Percentiles rank a stretch among this genome's conserved stretches.
Evolutionary conservation across 495 filamentous ascomycete genomes (phyloP).

Genomic region (Penicillium subrubescens): DNA sequence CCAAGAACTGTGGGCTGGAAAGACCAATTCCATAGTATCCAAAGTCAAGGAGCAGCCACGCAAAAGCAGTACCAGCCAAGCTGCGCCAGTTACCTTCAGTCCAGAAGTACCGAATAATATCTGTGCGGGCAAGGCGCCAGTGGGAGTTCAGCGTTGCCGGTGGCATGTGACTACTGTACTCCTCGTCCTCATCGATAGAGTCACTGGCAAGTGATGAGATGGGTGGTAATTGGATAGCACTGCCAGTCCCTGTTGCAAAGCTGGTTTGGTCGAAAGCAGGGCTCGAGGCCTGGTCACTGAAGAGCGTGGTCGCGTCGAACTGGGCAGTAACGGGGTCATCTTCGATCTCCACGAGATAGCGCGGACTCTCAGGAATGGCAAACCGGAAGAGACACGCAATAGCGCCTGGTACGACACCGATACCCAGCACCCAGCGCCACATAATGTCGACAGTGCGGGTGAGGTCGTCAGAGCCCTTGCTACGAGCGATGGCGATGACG

Average conservation of each 20-base stretch:
- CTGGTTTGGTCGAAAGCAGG: conserved; percentile 18
- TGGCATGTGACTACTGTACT: conserved; percentile 21
- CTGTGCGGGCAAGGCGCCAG: conserved; percentile 44
- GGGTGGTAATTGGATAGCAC: conserved; percentile 27
- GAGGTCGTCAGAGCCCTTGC: conserved; percentile 33
- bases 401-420: conserved; percentile 61
- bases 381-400: conserved; percentile 61
- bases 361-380: conserved; percentile 62
- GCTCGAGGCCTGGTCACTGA: conserved; percentile 27
- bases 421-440: conserved; percentile 63
- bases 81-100: conserved; percentile 55
- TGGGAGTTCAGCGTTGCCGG: conserved; percentile 46
- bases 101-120: conserved; percentile 52
- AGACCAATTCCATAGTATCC: conserved; percentile 60
- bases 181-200: conserved; percentile 29
- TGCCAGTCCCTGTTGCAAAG: conserved; percentile 12
- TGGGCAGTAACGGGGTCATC: conserved; percentile 49
- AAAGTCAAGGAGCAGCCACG: conserved; percentile 58
- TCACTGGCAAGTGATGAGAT: conserved; percentile 31
- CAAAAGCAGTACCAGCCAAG: conserved; percentile 49
- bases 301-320: conserved; percentile 47
- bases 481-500: conserved; percentile 42
- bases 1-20: conserved; percentile 45
- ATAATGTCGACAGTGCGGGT: conserved; percentile 45
- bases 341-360: conserved; percentile 57